These are phyloP conservation scores for Talaromyces verruculosus DNA, from an alignment of 2,329 filamentous ascomycete genomes.

Conservation along the genomic window DNA sequence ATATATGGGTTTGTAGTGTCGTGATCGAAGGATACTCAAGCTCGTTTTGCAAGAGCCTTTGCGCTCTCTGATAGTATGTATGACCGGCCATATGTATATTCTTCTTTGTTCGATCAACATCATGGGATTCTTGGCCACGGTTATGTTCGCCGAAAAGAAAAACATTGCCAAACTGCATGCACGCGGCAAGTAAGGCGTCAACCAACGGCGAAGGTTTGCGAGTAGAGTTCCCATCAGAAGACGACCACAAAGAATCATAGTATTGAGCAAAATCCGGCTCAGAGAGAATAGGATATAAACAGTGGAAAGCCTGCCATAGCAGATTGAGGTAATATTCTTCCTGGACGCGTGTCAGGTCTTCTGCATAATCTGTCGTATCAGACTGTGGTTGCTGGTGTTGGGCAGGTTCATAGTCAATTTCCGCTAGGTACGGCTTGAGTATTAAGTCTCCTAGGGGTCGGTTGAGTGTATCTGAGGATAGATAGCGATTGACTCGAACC, in stretches of 20 bases:
- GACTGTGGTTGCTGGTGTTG: neutral
- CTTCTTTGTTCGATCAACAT: slow-evolving; percentile 28
- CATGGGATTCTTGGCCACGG: slow-evolving; percentile 22
- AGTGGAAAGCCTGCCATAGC: slow-evolving; percentile 52
- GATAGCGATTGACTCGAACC: neutral
- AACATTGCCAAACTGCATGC: slow-evolving; percentile 49
- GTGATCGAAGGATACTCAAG: slow-evolving; percentile 48
- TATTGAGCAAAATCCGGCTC: slow-evolving; percentile 46
- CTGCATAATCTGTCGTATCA: slow-evolving; percentile 21
- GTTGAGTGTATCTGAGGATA: neutral
- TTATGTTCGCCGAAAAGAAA: slow-evolving; percentile 23
- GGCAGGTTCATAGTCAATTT: neutral
- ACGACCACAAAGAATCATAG: slow-evolving; percentile 44
- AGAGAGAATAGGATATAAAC: slow-evolving; percentile 44
- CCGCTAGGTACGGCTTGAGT: neutral
- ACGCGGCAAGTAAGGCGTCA: slow-evolving; percentile 54
- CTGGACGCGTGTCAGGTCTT: slow-evolving; percentile 42
- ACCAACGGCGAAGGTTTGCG: slow-evolving; percentile 51
- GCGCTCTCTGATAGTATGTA: slow-evolving; percentile 47
- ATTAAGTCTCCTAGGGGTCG: neutral
- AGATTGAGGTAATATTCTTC: slow-evolving; percentile 51
- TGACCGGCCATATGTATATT: slow-evolving; percentile 40
- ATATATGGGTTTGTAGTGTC: slow-evolving; percentile 49
- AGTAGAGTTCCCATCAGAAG: slow-evolving; percentile 16
- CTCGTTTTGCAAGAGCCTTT: slow-evolving; percentile 42